Evolutionary conservation across 208 protist genomes (phyloP).

Genomic region (Naegleria gruberi): DNA sequence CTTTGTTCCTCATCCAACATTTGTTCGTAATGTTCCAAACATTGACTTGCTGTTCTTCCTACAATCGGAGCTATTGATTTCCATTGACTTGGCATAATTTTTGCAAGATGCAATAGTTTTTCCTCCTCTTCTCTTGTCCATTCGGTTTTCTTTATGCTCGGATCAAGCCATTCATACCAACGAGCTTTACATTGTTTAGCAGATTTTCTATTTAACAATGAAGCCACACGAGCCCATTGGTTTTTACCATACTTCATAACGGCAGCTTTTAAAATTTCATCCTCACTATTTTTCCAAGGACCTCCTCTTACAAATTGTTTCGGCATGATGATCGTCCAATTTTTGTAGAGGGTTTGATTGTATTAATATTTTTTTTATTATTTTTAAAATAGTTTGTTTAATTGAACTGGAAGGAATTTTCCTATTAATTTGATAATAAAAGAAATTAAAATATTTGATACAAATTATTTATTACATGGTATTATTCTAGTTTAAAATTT

Average conservation of each 20-base stretch:
- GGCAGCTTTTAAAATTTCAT: constrained; percentile 98
- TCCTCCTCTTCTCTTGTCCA: constrained; percentile 98
- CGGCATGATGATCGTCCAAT: background rate
- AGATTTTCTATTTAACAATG: constrained; percentile 93
- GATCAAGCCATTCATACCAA: constrained; percentile 99
- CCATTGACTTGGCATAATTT: constrained; percentile 97
- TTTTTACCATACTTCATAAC: constrained; percentile 99
- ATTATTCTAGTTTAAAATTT: no score
- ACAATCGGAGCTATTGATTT: constrained; percentile 90
- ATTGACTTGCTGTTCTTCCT: constrained; percentile 92
- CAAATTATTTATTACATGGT: background rate
- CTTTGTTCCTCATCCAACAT: constrained; percentile 76
- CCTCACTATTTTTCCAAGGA: constrained; percentile 98
- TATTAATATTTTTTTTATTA: no score
- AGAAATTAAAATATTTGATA: no score
- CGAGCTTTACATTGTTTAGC: constrained; percentile 97
- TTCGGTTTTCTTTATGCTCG: constrained; percentile 96
- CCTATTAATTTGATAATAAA: no score
- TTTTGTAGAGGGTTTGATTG: no score
- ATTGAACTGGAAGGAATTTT: no score
- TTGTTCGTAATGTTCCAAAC: constrained; percentile 95
- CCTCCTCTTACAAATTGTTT: constrained; percentile 82
- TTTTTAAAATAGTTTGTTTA: no score
- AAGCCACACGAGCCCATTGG: constrained; percentile 96
- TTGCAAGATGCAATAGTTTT: constrained; percentile 94